These are phyloP conservation scores for Mycena haematopus DNA, from an alignment of 768 basidiomycete species.

Conservation along the genomic window DNA sequence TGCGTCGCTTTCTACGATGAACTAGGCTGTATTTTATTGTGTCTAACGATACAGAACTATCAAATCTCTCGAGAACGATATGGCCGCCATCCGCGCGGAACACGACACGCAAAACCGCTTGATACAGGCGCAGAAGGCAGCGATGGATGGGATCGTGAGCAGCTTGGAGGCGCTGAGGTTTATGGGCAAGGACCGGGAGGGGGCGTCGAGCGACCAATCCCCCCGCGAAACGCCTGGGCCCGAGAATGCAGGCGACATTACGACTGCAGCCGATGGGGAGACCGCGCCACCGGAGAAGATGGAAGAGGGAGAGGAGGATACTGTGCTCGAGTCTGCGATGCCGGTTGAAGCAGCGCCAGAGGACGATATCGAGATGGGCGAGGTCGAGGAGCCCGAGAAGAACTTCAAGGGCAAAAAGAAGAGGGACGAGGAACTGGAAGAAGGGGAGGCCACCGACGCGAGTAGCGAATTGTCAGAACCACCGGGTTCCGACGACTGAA, in stretches of 20 bases:
- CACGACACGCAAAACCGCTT: constrained; percentile 75
- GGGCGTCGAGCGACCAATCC: constrained; percentile 50
- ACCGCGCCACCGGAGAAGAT: constrained; percentile 41
- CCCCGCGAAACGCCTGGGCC: constrained; percentile 57
- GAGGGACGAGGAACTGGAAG: constrained; percentile 75
- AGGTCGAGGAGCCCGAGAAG: constrained; percentile 76
- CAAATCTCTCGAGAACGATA: constrained; percentile 74
- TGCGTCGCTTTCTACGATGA: constrained; percentile 45
- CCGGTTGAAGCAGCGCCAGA: constrained; percentile 37
- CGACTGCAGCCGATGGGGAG: constrained; percentile 30
- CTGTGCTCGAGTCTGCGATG: constrained; percentile 29
- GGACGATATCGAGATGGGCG: constrained; percentile 92
- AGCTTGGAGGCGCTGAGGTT: constrained; percentile 68
- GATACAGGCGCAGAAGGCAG: constrained; percentile 70
- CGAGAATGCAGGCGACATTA: constrained; percentile 35
- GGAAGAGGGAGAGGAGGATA: constrained; percentile 49
- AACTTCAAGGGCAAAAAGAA: constrained; percentile 59
- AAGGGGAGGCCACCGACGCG: constrained; percentile 71
- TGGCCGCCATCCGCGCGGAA: constrained; percentile 73
- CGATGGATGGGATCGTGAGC: constrained; percentile 68
- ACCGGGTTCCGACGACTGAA: constrained; percentile 55
- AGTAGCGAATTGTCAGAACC: constrained; percentile 82
- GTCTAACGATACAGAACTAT: constrained; percentile 60
- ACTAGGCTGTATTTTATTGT: constrained; percentile 3
- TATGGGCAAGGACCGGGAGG: constrained; percentile 72